Conservation (phyloP, 129 eudicot genomes). For the Helichrysum umbraculigerum region DNA sequence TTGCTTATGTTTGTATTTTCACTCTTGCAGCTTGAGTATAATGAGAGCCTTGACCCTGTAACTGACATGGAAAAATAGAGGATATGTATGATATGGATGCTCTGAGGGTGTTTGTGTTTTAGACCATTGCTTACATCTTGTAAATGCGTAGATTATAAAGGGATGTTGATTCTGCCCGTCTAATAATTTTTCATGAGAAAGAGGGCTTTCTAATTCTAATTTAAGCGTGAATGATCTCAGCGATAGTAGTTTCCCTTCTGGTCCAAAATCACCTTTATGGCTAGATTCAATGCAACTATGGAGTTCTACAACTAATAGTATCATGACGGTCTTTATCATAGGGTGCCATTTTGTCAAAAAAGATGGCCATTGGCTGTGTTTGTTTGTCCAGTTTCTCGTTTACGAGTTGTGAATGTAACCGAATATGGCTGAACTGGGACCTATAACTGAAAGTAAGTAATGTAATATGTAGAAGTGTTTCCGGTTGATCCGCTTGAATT, state of each 20-base stretch:
- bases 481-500: neutral
- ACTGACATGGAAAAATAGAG: conserved; percentile 56
- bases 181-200: conserved; percentile 20
- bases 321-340: neutral
- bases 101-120: conserved; percentile 25
- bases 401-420: neutral
- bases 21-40: conserved; percentile 62
- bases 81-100: neutral
- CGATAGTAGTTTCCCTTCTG: conserved; percentile 8
- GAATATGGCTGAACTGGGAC: neutral
- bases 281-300: conserved; percentile 18
- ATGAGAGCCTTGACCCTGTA: conserved; percentile 52
- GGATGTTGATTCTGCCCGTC: neutral
- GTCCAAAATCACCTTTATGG: neutral
- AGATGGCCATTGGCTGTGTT: neutral
- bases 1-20: neutral
- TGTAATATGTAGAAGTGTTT: conserved; percentile 1
- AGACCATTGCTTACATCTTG: conserved; percentile 25
- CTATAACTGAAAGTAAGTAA: neutral
- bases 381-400: conserved; percentile 1
- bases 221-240: conserved; percentile 8
- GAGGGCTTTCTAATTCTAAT: conserved; percentile 14
- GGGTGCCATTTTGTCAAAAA: neutral
- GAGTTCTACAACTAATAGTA: conserved; percentile 17
- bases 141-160: conserved; percentile 26